Percentiles rank a stretch among this genome's conserved stretches.
Evolutionary conservation across 176 grass and related monocot genomes (phyloP).

Genomic region (Zoysia japonica): DNA sequence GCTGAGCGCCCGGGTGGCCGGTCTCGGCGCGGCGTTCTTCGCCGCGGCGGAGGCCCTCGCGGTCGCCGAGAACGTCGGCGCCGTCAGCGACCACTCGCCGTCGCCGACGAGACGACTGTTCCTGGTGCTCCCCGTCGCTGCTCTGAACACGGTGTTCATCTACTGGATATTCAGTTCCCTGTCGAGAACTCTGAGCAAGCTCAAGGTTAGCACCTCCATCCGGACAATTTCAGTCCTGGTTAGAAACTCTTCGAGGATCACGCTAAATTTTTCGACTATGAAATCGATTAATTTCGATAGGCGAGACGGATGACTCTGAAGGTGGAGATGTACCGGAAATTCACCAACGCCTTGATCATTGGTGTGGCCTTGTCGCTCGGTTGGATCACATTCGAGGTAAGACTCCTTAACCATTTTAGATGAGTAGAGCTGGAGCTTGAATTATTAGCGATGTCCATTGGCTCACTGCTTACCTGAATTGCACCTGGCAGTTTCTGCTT

Average conservation of each 20-base stretch:
- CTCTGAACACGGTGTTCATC: constrained; percentile 63
- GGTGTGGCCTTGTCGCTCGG: constrained; percentile 57
- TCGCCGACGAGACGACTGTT: constrained; percentile 55
- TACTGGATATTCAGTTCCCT: constrained; percentile 78
- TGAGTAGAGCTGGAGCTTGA: neutral
- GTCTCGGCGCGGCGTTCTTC: constrained; percentile 60
- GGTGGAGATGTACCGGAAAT: constrained; percentile 70
- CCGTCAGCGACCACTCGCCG: constrained; percentile 67
- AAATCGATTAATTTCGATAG: constrained; percentile 17
- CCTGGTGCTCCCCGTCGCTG: constrained; percentile 52
- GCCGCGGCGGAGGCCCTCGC: constrained; percentile 56
- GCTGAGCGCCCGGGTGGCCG: constrained; percentile 47
- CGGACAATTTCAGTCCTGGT: neutral
- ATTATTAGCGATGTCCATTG: neutral
- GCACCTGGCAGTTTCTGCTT: neutral
- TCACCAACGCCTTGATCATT: constrained; percentile 58
- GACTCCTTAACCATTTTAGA: neutral
- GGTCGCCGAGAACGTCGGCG: constrained; percentile 65
- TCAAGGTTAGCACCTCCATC: constrained; percentile 44
- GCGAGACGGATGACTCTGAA: constrained; percentile 63
- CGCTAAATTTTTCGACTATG: neutral
- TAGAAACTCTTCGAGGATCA: neutral
- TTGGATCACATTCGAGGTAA: constrained; percentile 79
- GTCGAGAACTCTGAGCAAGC: constrained; percentile 59
- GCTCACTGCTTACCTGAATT: neutral